Evolutionary conservation across 768 basidiomycete genomes (phyloP).

Genomic region (Tulasnella sp.): DNA sequence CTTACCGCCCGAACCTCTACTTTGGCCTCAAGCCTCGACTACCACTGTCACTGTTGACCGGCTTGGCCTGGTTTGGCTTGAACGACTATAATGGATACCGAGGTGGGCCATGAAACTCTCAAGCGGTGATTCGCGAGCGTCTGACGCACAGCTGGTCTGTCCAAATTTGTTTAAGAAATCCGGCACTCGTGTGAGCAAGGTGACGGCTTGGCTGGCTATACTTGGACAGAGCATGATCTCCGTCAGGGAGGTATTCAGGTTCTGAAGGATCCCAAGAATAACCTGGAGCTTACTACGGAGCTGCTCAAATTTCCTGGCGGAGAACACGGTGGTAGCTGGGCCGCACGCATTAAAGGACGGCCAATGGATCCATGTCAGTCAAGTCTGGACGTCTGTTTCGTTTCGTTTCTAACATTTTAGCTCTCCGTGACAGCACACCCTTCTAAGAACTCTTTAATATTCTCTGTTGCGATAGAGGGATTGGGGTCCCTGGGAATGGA

Average conservation of each 20-base stretch:
- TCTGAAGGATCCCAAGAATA: constrained; percentile 69
- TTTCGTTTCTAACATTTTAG: neutral
- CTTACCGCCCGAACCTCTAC: constrained; percentile 89
- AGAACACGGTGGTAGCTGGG: constrained; percentile 79
- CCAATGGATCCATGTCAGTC: constrained; percentile 57
- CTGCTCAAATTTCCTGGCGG: constrained; percentile 80
- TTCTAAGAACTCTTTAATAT: constrained; percentile 65
- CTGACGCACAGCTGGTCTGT: neutral
- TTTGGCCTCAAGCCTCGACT: constrained; percentile 80
- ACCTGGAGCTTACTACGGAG: constrained; percentile 73
- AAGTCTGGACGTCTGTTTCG: too few species aligned
- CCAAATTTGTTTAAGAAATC: constrained; percentile 35
- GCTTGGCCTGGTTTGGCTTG: constrained; percentile 89
- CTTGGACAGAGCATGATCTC: constrained; percentile 80
- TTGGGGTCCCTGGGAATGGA: constrained; percentile 73
- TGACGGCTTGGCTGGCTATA: constrained; percentile 69
- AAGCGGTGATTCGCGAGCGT: neutral
- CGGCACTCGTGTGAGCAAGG: constrained; percentile 86
- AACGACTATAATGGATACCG: constrained; percentile 60
- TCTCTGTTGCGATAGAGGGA: constrained; percentile 82
- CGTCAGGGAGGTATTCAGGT: constrained; percentile 79
- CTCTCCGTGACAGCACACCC: constrained; percentile 26
- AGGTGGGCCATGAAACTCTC: constrained; percentile 25
- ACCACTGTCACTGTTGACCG: constrained; percentile 84
- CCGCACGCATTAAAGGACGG: constrained; percentile 67